Percentiles rank a stretch among this genome's conserved stretches.
Evolutionary conservation across 2,329 filamentous ascomycete genomes (phyloP).

Genomic region (Verticillium nubilum): DNA sequence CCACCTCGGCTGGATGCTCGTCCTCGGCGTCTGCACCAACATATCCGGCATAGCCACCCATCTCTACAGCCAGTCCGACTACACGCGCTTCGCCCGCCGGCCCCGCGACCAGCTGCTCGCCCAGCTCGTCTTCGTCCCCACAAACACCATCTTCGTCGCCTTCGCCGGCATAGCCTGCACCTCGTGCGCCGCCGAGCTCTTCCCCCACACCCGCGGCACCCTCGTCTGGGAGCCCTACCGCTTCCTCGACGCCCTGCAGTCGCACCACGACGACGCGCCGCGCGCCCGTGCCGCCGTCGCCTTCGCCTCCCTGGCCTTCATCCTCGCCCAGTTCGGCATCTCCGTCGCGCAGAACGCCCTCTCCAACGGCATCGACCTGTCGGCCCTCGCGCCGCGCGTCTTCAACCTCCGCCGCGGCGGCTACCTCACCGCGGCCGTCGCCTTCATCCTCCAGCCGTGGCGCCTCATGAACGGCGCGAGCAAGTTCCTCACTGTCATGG

Average conservation of each 20-base stretch:
- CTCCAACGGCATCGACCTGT: conserved; percentile 20
- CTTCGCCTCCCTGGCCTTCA: conserved; percentile 14
- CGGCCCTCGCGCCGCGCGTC: conserved; percentile 18
- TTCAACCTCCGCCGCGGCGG: conserved; percentile 13
- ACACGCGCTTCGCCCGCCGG: conserved; percentile 21
- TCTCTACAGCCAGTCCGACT: conserved; percentile 23
- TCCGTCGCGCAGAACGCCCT: conserved; percentile 14
- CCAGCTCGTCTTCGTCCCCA: conserved; percentile 19
- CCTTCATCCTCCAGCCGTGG: conserved; percentile 18
- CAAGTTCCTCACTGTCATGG: conserved; percentile 22
- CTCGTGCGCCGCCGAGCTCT: conserved; percentile 19
- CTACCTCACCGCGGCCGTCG: conserved; percentile 13
- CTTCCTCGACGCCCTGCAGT: conserved; percentile 17
- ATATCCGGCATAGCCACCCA: conserved; percentile 22
- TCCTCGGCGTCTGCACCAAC: conserved; percentile 20
- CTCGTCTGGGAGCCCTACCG: conserved; percentile 22
- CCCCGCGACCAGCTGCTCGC: conserved; percentile 21
- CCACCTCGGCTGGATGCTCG: conserved; percentile 18
- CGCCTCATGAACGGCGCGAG: conserved; percentile 14
- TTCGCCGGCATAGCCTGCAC: conserved; percentile 22
- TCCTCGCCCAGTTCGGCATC: conserved; percentile 14
- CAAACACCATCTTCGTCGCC: conserved; percentile 19
- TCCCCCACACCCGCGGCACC: conserved; percentile 13
- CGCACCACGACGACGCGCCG: conserved; percentile 5
- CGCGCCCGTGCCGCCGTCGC: conserved; percentile 13